Base-by-base conservation (phyloP, 192 early-diverging fungal genomes). In the Powellomyces hirtus region DNA sequence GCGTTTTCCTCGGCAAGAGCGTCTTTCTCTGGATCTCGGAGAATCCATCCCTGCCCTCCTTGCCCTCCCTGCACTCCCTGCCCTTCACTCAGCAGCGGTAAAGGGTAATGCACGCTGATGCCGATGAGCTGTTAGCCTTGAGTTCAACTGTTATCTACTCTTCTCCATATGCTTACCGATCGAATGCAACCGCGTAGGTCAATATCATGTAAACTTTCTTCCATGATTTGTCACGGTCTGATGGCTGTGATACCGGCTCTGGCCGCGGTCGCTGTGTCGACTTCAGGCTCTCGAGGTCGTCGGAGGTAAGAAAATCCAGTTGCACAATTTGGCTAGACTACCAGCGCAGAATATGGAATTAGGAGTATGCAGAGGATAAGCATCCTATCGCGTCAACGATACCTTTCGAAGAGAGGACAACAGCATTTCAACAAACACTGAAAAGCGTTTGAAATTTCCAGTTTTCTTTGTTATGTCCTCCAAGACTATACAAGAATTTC, bases 391-490 rank as follows among this genome's bases (percentile, higher is more conserved):
- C 46, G n/a, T 5, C 2, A 49, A 29, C 24, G 13, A 2, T 44
- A 75, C 76, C 71, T 74, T 68, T 37, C 61, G 22, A 14, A 84
- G 38, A 13, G 76, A 53, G 5, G 74, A 60, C 2, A 72, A 22
- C 18, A 84, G 62, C 83, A 84, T 84, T 42, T 83, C 80, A 3
- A 73, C 50, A 71, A 84, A 84, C 27, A 82, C 71, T 2, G 68
- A 31, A 62, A 81, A 84, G 34, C 78, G 72, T 55, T 84, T 84
- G 65, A 78, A 84, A 55, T 84, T 84, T 20, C 83, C 83, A 16
- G 83, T 84, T 59, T 84, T 84, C 57, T 69, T 75, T 4, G 80
- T 75, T 5, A 84, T 75, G 36, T 84, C 74, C 44, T 84, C 83
- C n/a, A 84, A 61, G 46, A 73, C 81, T 83, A 49, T 18, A 49